These are phyloP conservation scores for Neoboletus brunneissimus DNA, from an alignment of 768 basidiomycete genomes.

Conservation along the genomic window DNA sequence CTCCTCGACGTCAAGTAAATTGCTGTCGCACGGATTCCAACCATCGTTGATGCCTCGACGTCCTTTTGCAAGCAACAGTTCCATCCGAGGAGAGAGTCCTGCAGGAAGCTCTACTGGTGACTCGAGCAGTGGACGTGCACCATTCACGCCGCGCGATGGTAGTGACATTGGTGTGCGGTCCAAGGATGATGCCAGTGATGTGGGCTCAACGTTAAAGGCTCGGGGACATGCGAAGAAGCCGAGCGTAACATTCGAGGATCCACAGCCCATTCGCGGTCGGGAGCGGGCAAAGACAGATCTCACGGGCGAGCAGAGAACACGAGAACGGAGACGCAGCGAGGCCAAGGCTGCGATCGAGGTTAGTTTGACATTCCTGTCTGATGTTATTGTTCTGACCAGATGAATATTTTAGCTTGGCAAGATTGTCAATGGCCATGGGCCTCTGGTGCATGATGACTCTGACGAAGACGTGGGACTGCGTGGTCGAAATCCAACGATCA, in stretches of 20 bases:
- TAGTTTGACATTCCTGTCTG: conserved; percentile 7
- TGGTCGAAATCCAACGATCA: conserved; percentile 31
- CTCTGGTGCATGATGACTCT: conserved; percentile 50
- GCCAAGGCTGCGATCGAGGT: conserved; percentile 90
- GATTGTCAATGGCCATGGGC: conserved; percentile 76
- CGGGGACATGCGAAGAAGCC: conserved; percentile 47
- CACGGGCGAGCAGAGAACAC: conserved; percentile 53
- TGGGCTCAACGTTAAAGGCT: conserved; percentile 28
- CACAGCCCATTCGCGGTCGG: conserved; percentile 31
- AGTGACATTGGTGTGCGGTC: conserved; percentile 49
- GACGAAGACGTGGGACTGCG: conserved; percentile 38
- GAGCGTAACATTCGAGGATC: conserved; percentile 72
- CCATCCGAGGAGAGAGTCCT: conserved; percentile 57
- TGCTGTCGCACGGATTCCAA: conserved; percentile 26
- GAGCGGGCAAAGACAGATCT: conserved; percentile 31
- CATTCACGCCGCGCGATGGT: conserved; percentile 76
- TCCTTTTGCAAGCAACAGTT: conserved; percentile 52
- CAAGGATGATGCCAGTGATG: conserved; percentile 22
- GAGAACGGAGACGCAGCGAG: conserved; percentile 73
- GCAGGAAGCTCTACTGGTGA: conserved; percentile 79
- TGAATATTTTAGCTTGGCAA: conserved; percentile 65
- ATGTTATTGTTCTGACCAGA: background rate
- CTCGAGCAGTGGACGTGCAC: conserved; percentile 73
- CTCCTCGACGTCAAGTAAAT: conserved; percentile 13
- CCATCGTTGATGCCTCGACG: conserved; percentile 37